Base-by-base conservation (phyloP, 2,329 filamentous ascomycete genomes). In the Sarocladiaceae sp. region DNA sequence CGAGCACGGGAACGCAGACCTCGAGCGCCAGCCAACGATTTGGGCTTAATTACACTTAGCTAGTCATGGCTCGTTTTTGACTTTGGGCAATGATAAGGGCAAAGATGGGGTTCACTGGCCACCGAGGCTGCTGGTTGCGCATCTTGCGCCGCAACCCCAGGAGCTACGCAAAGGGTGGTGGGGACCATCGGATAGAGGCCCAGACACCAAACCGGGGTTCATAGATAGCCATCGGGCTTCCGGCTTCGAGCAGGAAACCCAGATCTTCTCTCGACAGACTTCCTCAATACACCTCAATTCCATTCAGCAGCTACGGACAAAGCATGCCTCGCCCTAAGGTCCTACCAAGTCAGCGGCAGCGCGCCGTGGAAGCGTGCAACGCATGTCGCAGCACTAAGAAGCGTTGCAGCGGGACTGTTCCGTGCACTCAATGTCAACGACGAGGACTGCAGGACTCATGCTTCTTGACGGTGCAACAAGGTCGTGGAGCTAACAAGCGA, bases 251-350 rank as follows among this genome's bases (percentile, higher is more conserved):
- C 18, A 15, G 19, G 15, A 7, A 4, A 19, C 24, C 3, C 13
- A 10, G 26, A 12, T 41, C 23, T 18, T 18, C 37, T 41, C 20
- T 41, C 23, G 24, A 6, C n/a, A 39, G 18, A 3, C 23, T 12
- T 35, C 16, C 19, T n/a, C 37, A 23, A 26, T 39, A 24, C 34
- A 24, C 21, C 19, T 39, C 15, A 29, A 29, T 29, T 29, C 26
- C 26, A 29, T 13, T n/a, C 6, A n/a, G 4, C 16, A 5, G n/a
- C 24, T 29, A 13, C 20, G 26, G 7, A 29, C 26, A 29, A 29
- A 33, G 32, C 21, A 77, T 77, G 73, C 71, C 72, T 47, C 71
- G 73, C 18, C 71, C 72, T 11, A 74, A 68, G 50, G 70, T 76
- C 18, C 64, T 62, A 15, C 68, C 69, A 2, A 65, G 67, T 39